Evolutionary conservation across 2,329 filamentous ascomycete genomes (phyloP).

Genomic region (Madurella fahalii): DNA sequence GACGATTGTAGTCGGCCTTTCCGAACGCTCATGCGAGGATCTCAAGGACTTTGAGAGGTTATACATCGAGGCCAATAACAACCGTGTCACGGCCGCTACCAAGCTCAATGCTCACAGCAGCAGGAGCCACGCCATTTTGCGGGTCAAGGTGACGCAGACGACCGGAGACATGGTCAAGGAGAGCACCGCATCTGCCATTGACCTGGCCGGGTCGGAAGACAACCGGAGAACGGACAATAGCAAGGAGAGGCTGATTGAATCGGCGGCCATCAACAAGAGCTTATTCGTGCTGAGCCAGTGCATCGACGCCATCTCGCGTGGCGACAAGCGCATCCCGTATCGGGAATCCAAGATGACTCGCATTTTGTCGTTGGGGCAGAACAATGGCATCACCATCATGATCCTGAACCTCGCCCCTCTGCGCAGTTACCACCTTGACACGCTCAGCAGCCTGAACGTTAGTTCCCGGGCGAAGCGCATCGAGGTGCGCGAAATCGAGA

Average conservation of each 20-base stretch:
- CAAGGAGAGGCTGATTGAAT: conserved; percentile 89
- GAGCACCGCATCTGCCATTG: conserved; percentile 88
- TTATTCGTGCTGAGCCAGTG: conserved; percentile 92
- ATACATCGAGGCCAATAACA: conserved; percentile 89
- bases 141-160: conserved; percentile 79
- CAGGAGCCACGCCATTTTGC: conserved; percentile 83
- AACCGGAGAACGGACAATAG: conserved; percentile 92
- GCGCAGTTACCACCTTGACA: conserved; percentile 91
- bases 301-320: conserved; percentile 83
- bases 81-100: conserved; percentile 82
- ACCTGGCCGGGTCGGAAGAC: conserved; percentile 92
- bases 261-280: conserved; percentile 95
- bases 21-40: conserved; percentile 75
- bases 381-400: conserved; percentile 94
- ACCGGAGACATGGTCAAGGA: conserved; percentile 64
- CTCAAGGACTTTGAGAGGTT: conserved; percentile 86
- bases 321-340: conserved; percentile 78
- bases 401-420: conserved; percentile 89
- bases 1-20: conserved; percentile 81
- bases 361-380: conserved; percentile 86
- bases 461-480: conserved; percentile 95
- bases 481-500: conserved; percentile 91
- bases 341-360: conserved; percentile 96
- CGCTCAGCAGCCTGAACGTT: conserved; percentile 88
- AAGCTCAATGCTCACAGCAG: conserved; percentile 92